A percentile compares a stretch with the other conserved stretches of the same genome.
Conservation (phyloP, 164 flowering plant species). For the Umbilicus rupestris region DNA sequence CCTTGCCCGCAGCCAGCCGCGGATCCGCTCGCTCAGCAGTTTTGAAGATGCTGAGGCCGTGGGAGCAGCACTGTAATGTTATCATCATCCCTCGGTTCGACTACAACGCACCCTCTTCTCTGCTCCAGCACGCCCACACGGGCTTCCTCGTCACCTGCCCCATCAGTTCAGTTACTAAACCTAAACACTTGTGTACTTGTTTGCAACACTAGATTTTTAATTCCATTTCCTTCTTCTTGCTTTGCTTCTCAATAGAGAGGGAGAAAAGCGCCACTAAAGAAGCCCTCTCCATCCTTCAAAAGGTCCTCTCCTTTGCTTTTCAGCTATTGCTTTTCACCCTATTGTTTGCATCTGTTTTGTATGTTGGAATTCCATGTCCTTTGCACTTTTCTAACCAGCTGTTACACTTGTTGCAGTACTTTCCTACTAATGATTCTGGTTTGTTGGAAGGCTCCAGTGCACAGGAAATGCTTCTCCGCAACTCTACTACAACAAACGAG, state of each 20-base stretch:
- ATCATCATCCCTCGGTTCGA: constrained; percentile 83
- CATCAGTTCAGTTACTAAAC: constrained; percentile 49
- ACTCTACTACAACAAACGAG: neutral
- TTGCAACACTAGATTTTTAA: no score
- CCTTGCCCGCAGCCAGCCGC: no score
- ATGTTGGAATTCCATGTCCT: constrained; percentile 29
- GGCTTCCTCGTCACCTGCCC: constrained; percentile 90
- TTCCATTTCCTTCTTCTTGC: neutral
- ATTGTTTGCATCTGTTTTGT: neutral
- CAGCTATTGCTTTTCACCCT: neutral
- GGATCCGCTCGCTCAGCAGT: no score
- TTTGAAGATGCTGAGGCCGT: constrained; percentile 47
- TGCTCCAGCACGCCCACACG: constrained; percentile 52
- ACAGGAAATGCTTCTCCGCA: no score
- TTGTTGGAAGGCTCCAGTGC: no score
- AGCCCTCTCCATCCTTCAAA: constrained; percentile 61
- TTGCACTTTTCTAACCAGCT: no score
- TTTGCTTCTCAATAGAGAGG: constrained; percentile 36
- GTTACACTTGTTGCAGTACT: neutral
- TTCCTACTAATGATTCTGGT: neutral
- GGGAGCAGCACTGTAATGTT: constrained; percentile 79
- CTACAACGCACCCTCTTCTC: constrained; percentile 78
- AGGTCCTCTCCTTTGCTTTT: constrained; percentile 27
- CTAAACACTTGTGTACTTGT: neutral
- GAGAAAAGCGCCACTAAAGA: constrained; percentile 97